Base-by-base conservation (phyloP, 305 asterid genomes). In the Ilex paraguariensis region DNA sequence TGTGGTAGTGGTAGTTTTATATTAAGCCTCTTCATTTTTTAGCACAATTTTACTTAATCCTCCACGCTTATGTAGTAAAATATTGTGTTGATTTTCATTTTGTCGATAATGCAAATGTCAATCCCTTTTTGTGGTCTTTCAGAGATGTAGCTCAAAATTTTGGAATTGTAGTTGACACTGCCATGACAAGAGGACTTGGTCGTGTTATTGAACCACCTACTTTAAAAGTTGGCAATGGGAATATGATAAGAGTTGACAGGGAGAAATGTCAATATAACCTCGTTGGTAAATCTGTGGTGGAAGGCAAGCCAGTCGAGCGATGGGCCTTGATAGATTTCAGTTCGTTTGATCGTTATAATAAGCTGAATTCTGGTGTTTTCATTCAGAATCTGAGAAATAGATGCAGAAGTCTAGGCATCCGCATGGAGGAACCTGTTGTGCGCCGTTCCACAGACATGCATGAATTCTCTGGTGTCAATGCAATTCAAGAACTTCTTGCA, bases 241-340 rank as follows among this genome's bases (percentile, higher is more conserved):
- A 55, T 33, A 30, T 52, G 5, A 79, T 85, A 1, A 74, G 10
- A 60, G 87, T 86, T 70, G 83, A 83, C 59, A 61, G 62, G 4
- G 82, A 66, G 10, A 82, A 79, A 66, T 73, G 92, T 63, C 84
- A 86, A 28, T 86, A 82, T 88, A 76, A 77, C 67, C 84, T 83
- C 57, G 72, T 73, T n/a, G 72, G 79, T 4, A 80, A 73, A 65
- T 66, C 79, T 48, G 83, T 87, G 17, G 79, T 71, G 57, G 76
- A 79, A 14, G 85, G 80, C 55, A 80, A 63, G 74, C 52, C 70
- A 0, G 59, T 82, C 15, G 81, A 81, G 5, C 70, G 83, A 45
- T 87, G 91, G 95, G 91, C 87, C 48, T 66, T 83, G 66, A 71
- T 86, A 13, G 82, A 86, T 42, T 81, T 83, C 11, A 70, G 77